Base-by-base conservation (phyloP, 352 stramenopile genomes). In the Phytophthora fragariaefolia region DNA sequence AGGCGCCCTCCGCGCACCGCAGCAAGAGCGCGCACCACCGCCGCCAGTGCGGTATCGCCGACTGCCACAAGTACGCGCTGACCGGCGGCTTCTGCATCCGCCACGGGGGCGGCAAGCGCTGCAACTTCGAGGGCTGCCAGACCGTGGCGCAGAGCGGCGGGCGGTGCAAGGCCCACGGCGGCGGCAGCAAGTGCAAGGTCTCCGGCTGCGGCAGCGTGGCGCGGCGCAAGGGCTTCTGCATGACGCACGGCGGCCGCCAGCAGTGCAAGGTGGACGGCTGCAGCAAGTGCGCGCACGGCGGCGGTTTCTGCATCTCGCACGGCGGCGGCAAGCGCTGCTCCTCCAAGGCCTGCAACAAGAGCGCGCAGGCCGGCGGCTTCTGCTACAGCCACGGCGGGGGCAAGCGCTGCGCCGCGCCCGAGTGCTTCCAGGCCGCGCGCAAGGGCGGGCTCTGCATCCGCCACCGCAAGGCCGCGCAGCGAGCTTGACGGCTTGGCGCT, bases 351-450 rank as follows among this genome's bases (percentile, higher is more conserved):
- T 93, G 86, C 71, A 58, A 62, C 61, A 92, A 91, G 68, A 92
- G 84, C 58, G 84, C 85, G 8, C 86, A 95, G 57, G 81, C 82
- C 4, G 85, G 83, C 6, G 86, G 86, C 0, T 87, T 92, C 23
- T 95, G 86, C 69, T 93, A 93, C 71, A 91, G 81, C 47, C 86
- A 93, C 54, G 86, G 86, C 6, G 86, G 83, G 18, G 86, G 84
- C 23, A 93, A 95, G 67, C 86, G 86, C 36, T 95, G 86, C 52
- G 71, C 69, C 0, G 79, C 84, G 10, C 74, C 82, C 4, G 75
- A 92, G 61, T 95, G 86, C 59, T 91, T 91, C 58, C 86, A 92
- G 63, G 84, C 84, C 0, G 86, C 83, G 23, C 84, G 85, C 59
- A 91, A 92, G 51, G 80, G 84, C 12, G 86, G 86, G n/a, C 77